phyloP scores from a whole-genome alignment of 768 basidiomycete genomes.

The Suillus hirtellus region DNA sequence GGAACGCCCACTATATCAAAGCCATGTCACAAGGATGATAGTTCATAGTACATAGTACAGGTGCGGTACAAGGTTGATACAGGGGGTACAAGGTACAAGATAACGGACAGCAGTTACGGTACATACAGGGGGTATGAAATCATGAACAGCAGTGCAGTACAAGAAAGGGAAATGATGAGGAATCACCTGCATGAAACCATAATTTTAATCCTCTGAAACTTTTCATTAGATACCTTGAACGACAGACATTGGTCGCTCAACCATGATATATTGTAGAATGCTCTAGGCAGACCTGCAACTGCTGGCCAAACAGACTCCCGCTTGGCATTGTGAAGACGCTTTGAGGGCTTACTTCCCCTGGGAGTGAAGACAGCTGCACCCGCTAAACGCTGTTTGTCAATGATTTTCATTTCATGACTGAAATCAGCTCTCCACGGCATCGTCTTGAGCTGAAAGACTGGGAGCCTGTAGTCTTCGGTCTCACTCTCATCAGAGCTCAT shows the following conservation, averaged over 20 bases:
- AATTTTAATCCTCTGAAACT: neutral
- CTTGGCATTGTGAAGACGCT: neutral
- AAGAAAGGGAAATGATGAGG: no score
- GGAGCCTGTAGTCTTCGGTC: neutral
- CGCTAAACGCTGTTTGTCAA: neutral
- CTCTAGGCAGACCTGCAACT: neutral
- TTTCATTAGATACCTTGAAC: neutral
- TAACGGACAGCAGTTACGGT: no score
- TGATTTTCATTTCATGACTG: neutral
- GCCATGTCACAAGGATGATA: no score
- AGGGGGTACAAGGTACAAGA: no score
- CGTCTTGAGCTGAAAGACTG: neutral
- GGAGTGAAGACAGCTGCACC: neutral
- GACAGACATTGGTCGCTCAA: neutral
- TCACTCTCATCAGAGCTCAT: conserved; percentile 10
- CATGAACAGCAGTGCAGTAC: no score
- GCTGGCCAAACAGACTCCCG: neutral
- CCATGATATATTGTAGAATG: neutral
- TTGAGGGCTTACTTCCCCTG: neutral
- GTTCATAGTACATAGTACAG: no score
- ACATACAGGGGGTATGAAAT: no score
- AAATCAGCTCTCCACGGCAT: neutral
- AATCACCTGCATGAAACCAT: neutral
- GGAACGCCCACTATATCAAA: no score
- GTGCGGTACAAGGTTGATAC: no score